phyloP scores from a whole-genome alignment of 2,329 filamentous ascomycete genomes.

The Aquanectria penicillioides region DNA sequence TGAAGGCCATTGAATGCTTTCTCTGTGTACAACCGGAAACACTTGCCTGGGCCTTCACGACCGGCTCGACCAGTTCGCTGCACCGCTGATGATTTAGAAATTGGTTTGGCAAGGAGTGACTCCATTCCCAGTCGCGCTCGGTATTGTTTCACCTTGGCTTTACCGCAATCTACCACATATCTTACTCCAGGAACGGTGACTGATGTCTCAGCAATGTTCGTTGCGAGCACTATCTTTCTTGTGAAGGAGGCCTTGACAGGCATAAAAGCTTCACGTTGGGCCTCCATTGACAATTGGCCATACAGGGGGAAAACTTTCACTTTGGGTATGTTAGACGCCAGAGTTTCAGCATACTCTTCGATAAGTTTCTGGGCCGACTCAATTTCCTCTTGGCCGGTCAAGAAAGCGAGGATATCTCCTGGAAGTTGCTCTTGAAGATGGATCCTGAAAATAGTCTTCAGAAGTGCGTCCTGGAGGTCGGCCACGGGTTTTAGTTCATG shows the following conservation, averaged over 20 bases:
- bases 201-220: constrained; percentile 98
- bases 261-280: constrained; percentile 87
- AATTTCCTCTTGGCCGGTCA: constrained; percentile 93
- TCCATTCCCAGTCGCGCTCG: constrained; percentile 86
- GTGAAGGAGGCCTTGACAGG: constrained; percentile 77
- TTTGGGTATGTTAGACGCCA: constrained; percentile 80
- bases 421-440: constrained; percentile 90
- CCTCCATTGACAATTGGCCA: constrained; percentile 86
- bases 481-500: constrained; percentile 80
- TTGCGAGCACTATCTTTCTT: constrained; percentile 89
- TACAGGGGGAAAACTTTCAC: constrained; percentile 82
- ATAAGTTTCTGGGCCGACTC: constrained; percentile 83
- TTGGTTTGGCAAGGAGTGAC: constrained; percentile 87
- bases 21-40: constrained; percentile 89
- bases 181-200: constrained; percentile 94
- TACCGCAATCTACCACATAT: constrained; percentile 91
- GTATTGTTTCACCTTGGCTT: constrained; percentile 94
- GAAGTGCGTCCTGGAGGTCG: constrained; percentile 83
- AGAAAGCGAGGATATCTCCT: constrained; percentile 91
- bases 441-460: constrained; percentile 86
- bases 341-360: constrained; percentile 78
- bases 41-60: constrained; percentile 90
- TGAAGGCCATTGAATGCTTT: constrained; percentile 75
- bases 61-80: constrained; percentile 93
- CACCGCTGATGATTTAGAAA: constrained; percentile 92